These are phyloP conservation scores for Postia placenta DNA, from an alignment of 768 basidiomycete species.

Conservation along the genomic window DNA sequence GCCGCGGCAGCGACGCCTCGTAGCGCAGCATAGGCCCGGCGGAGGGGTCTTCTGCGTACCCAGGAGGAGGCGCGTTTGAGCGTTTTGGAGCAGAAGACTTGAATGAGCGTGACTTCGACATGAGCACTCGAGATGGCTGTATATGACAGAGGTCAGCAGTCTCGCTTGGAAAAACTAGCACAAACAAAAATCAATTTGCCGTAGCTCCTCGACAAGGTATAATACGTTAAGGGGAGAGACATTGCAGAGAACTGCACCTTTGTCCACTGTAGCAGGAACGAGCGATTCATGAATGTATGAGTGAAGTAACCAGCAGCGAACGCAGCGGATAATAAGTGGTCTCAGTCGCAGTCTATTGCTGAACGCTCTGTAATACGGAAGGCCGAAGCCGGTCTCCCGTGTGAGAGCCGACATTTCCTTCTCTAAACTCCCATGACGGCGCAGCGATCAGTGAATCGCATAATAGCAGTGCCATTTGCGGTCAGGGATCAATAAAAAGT, in stretches of 20 bases:
- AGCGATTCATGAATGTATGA: conserved; percentile 1
- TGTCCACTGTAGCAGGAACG: not conserved
- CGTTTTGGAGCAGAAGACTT: conserved; percentile 25
- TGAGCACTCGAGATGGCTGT: conserved; percentile 11
- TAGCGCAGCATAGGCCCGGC: conserved; percentile 67
- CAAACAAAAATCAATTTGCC: too few species aligned
- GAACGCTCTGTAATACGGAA: not conserved
- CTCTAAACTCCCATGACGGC: conserved; percentile 1
- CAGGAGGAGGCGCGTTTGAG: conserved; percentile 33
- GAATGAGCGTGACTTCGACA: conserved; percentile 24
- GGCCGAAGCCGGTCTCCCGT: conserved; percentile 6
- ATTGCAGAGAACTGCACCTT: too few species aligned
- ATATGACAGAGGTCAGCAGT: too few species aligned
- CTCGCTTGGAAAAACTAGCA: too few species aligned
- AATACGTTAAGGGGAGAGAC: not conserved
- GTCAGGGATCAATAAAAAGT: too few species aligned
- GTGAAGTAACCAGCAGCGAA: not conserved
- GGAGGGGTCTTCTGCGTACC: conserved; percentile 48
- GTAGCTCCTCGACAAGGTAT: not conserved
- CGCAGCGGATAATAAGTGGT: not conserved
- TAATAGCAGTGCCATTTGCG: too few species aligned
- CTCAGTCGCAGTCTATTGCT: not conserved
- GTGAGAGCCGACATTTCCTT: not conserved
- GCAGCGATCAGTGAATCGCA: too few species aligned
- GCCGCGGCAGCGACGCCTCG: conserved; percentile 62